Evolutionary conservation across 2,329 filamentous ascomycete species (phyloP).

Genomic region (Cephalotrichum gorgonifer): DNA sequence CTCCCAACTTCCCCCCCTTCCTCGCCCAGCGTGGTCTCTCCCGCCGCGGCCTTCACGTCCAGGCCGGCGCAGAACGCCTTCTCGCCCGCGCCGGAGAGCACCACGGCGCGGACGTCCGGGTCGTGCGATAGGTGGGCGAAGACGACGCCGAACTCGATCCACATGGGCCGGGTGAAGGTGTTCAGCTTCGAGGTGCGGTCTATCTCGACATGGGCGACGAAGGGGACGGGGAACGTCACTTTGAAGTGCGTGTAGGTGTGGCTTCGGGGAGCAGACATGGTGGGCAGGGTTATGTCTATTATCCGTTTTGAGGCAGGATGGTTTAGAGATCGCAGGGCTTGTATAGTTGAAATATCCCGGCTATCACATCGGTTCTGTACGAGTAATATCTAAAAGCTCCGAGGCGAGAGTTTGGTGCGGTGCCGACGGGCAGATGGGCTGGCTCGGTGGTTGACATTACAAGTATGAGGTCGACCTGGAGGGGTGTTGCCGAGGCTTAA

Average conservation of each 20-base stretch:
- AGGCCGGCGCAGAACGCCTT: constrained; percentile 79
- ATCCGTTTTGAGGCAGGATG: background rate
- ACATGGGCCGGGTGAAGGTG: constrained; percentile 76
- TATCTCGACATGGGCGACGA: constrained; percentile 86
- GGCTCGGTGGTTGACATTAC: no score
- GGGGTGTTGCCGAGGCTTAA: constrained; percentile 4
- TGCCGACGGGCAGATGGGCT: no score
- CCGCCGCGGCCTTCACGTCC: constrained; percentile 63
- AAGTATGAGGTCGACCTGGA: background rate
- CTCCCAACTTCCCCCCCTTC: constrained; percentile 48
- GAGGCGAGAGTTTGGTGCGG: no score
- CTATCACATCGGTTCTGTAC: no score
- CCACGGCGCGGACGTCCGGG: constrained; percentile 61
- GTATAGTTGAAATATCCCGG: no score
- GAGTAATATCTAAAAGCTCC: background rate
- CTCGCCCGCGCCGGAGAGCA: constrained; percentile 73
- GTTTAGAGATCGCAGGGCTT: no score
- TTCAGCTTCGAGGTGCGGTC: constrained; percentile 82
- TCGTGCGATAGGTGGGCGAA: constrained; percentile 65
- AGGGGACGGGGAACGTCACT: constrained; percentile 58
- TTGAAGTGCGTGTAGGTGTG: constrained; percentile 56
- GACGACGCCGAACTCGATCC: constrained; percentile 65
- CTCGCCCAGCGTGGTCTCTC: constrained; percentile 32
- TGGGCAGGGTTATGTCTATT: background rate
- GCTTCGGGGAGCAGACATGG: constrained; percentile 14